phyloP scores from a whole-genome alignment of 768 basidiomycete genomes.

The Kwoniella sp. region DNA sequence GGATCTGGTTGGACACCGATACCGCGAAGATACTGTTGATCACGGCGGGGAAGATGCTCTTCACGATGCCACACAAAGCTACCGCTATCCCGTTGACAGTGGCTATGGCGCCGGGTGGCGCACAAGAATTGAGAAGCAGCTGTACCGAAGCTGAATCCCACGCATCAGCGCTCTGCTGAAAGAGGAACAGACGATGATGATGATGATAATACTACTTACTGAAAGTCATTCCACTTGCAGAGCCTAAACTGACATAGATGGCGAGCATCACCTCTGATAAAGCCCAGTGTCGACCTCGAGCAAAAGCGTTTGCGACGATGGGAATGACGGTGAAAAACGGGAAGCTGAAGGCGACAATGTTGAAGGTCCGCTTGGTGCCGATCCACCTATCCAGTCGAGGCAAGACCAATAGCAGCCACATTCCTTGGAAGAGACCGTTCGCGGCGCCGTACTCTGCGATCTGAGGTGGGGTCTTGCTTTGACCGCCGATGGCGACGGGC shows the following conservation, averaged over 20 bases:
- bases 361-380: conserved; percentile 28
- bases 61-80: conserved; percentile 30
- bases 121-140: conserved; percentile 28
- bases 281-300: conserved; percentile 3
- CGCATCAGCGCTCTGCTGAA: too few relatives aligned
- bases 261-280: conserved; percentile 13
- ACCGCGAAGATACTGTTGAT: conserved; percentile 32
- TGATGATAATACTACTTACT: conserved; percentile 6
- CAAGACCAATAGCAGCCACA: conserved; percentile 33
- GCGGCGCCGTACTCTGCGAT: conserved; percentile 24
- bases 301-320: conserved; percentile 25
- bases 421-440: conserved; percentile 23
- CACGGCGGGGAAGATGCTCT: conserved; percentile 31
- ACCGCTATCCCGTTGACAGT: conserved; percentile 31
- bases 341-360: conserved; percentile 14
- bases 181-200: too few relatives aligned
- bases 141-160: conserved; percentile 27
- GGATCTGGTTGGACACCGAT: conserved; percentile 23
- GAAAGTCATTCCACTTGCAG: conserved; percentile 27
- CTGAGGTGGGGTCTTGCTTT: conserved; percentile 24
- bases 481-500: conserved; percentile 25
- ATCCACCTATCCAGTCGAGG: conserved; percentile 26
- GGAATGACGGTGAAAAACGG: conserved; percentile 27
- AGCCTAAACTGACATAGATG: conserved; percentile 24
- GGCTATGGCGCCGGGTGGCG: conserved; percentile 27